Conservation (phyloP, 345 rosid genomes). For the Punica granatum region DNA sequence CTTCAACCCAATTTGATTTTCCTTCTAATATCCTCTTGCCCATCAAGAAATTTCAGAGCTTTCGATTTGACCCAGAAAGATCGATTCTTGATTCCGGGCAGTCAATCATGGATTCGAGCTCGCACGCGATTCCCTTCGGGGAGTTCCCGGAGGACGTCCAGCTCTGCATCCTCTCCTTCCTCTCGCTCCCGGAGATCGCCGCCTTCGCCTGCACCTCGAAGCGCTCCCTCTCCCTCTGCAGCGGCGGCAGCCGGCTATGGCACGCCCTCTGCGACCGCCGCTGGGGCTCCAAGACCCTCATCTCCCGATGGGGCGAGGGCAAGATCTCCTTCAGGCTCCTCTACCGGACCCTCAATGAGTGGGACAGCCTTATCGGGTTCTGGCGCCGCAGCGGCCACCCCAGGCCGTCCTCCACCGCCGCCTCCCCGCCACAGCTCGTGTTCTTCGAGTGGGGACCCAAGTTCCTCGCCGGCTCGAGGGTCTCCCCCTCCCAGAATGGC, state of each 20-base stretch:
- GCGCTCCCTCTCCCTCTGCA: constrained; percentile 52
- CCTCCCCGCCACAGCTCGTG: constrained; percentile 46
- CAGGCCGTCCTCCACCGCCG: constrained; percentile 11
- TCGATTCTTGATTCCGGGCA: not conserved
- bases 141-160: constrained; percentile 84
- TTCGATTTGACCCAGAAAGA: not conserved
- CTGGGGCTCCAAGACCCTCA: constrained; percentile 72
- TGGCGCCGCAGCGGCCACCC: constrained; percentile 80
- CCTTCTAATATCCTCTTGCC: not conserved
- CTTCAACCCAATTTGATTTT: not conserved
- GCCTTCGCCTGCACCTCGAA: constrained; percentile 75
- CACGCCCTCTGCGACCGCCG: constrained; percentile 57
- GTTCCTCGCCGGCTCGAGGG: constrained; percentile 55
- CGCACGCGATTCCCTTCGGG: constrained; percentile 30
- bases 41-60: not conserved
- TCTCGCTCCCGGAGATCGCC: constrained; percentile 54
- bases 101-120: constrained; percentile 6
- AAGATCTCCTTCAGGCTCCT: constrained; percentile 48
- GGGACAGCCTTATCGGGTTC: constrained; percentile 76
- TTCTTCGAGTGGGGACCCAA: constrained; percentile 86
- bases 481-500: constrained; percentile 39
- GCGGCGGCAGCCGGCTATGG: constrained; percentile 63
- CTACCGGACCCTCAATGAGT: constrained; percentile 46
- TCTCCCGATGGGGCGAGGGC: constrained; percentile 71
- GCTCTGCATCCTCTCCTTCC: constrained; percentile 69